Conservation (phyloP, 495 filamentous ascomycete species). For the Penicillium macrosclerotiorum region DNA sequence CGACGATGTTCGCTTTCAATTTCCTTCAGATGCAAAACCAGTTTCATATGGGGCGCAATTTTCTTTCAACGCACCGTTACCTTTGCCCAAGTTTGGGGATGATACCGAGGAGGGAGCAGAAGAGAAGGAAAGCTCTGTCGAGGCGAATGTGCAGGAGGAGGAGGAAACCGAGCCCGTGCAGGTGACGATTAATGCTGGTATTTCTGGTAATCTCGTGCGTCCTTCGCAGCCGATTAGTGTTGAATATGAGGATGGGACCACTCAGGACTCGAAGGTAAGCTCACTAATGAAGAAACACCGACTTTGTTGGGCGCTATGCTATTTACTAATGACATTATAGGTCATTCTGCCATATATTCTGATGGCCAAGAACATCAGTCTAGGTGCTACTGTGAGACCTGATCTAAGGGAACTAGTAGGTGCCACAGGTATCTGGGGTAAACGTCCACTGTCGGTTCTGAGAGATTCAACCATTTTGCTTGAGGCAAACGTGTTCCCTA, state of each 20-base stretch:
- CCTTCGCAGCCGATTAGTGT: conserved; percentile 19
- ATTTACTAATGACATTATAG: conserved; percentile 20
- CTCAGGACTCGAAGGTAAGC: conserved; percentile 23
- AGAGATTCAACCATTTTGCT: conserved; percentile 27
- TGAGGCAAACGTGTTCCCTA: conserved; percentile 29
- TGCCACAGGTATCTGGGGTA: conserved; percentile 29
- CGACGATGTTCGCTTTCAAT: conserved; percentile 28
- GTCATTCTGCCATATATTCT: conserved; percentile 30
- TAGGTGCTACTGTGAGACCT: conserved; percentile 33
- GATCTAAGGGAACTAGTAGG: conserved; percentile 25
- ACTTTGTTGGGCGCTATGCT: background rate
- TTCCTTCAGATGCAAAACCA: conserved; percentile 22
- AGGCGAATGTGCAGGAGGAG: conserved; percentile 4
- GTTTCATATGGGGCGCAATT: conserved; percentile 30
- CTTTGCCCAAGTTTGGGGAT: conserved; percentile 20
- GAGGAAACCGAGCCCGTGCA: conserved; percentile 18
- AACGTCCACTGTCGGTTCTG: conserved; percentile 30
- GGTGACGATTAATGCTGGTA: conserved; percentile 31
- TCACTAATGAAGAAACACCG: background rate
- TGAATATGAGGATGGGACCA: conserved; percentile 24
- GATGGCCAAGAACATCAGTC: conserved; percentile 22
- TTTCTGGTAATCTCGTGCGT: conserved; percentile 29
- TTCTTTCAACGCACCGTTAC: conserved; percentile 36
- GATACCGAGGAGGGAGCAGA: conserved; percentile 18
- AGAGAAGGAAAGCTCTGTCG: conserved; percentile 14